Percentiles rank a stretch among this genome's conserved stretches.
These are phyloP conservation scores for Emericellopsis terricola DNA, from an alignment of 495 filamentous ascomycete genomes.

Conservation along the genomic window DNA sequence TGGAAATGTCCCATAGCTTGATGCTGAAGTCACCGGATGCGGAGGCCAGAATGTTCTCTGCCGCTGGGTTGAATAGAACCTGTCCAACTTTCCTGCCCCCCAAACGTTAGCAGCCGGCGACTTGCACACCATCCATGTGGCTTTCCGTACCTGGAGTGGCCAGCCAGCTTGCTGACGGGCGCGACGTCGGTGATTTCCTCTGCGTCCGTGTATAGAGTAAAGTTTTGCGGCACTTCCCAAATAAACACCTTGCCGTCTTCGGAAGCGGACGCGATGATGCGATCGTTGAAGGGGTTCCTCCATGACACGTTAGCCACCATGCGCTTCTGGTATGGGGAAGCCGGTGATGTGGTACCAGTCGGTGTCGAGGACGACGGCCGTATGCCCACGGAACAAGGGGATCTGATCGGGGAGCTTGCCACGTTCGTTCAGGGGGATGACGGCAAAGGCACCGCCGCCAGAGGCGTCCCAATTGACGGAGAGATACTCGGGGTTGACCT, in stretches of 20 bases:
- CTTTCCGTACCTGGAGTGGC: conserved; percentile 42
- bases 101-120: background rate
- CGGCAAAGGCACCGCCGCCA: conserved; percentile 92
- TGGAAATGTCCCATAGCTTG: conserved; percentile 88
- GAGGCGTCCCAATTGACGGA: conserved; percentile 97
- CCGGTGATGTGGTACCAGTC: conserved; percentile 50
- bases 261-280: conserved; percentile 78
- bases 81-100: conserved; percentile 72
- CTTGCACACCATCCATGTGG: too few relatives aligned
- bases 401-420: conserved; percentile 84
- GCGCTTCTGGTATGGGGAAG: background rate
- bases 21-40: conserved; percentile 89
- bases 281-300: conserved; percentile 92
- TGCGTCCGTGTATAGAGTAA: conserved; percentile 64
- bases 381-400: conserved; percentile 90
- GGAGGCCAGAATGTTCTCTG: conserved; percentile 88
- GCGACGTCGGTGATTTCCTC: conserved; percentile 68
- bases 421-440: conserved; percentile 77
- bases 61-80: conserved; percentile 92
- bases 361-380: conserved; percentile 86
- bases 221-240: conserved; percentile 84
- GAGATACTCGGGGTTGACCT: conserved; percentile 92
- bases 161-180: conserved; percentile 62
- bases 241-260: conserved; percentile 95
- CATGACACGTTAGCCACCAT: conserved; percentile 14